A percentile compares a stretch with the other conserved stretches of the same genome.
Conservation (phyloP, 1,284 basidiomycete species). For the Austroboletus rostrupii region DNA sequence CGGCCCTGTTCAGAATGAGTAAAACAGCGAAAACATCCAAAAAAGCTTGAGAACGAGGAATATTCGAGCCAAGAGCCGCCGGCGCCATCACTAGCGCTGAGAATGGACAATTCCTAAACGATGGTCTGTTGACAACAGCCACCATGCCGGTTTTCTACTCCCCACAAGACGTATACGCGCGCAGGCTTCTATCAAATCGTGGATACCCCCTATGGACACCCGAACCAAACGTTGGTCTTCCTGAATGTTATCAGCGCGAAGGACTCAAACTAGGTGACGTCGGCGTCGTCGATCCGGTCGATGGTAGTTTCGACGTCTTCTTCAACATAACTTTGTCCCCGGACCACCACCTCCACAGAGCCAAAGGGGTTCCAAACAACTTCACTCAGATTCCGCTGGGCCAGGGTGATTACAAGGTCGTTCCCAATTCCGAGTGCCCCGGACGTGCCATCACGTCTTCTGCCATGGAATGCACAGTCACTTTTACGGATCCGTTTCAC, state of each 20-base stretch:
- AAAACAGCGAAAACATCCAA: no score
- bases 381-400: conserved; percentile 5
- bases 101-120: no score
- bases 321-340: conserved; percentile 27
- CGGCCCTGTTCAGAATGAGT: no score
- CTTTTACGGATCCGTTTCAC: no score
- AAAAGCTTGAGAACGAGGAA: no score
- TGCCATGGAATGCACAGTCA: background rate
- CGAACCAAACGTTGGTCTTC: conserved; percentile 19
- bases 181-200: conserved; percentile 14
- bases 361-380: conserved; percentile 14
- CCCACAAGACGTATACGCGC: conserved; percentile 11
- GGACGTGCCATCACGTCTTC: conserved; percentile 11
- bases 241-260: conserved; percentile 16
- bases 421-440: conserved; percentile 5
- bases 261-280: conserved; percentile 31
- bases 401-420: conserved; percentile 3
- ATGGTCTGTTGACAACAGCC: no score
- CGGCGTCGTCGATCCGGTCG: conserved; percentile 17
- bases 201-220: conserved; percentile 29
- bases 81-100: no score
- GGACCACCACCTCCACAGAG: conserved; percentile 6
- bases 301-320: conserved; percentile 26
- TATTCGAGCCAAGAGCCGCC: no score
- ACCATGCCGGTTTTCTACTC: background rate